phyloP scores from a whole-genome alignment of 345 rosid species.

The Hibiscus trionum region DNA sequence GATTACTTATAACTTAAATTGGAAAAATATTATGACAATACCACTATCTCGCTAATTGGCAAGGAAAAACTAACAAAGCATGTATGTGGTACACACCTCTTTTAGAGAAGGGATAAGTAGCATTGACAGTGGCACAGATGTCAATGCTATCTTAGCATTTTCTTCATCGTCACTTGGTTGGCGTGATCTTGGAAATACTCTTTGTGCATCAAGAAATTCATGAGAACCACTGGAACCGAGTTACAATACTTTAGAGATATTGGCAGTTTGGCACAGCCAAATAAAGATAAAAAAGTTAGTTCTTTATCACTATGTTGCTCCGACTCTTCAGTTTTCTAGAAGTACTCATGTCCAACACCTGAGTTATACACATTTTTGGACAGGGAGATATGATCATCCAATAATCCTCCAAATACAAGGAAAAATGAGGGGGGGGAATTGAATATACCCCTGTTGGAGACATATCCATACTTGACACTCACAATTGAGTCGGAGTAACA shows the following conservation, averaged over 20 bases:
- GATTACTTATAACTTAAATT: not conserved
- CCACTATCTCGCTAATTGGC: conserved; percentile 6
- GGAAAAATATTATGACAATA: not conserved
- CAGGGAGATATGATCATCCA: not conserved
- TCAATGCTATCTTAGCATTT: conserved; percentile 47
- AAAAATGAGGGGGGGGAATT: not conserved
- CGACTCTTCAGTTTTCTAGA: not conserved
- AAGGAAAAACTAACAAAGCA: conserved; percentile 1
- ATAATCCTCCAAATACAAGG: not conserved
- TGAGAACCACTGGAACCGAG: conserved; percentile 42
- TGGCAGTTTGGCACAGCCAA: not conserved
- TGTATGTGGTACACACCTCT: conserved; percentile 51
- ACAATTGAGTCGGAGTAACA: not conserved
- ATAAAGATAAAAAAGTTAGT: not conserved
- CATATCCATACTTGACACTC: not conserved
- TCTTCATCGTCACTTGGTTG: conserved; percentile 65
- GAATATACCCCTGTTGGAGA: not conserved
- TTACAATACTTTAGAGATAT: conserved; percentile 10
- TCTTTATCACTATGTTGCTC: not conserved
- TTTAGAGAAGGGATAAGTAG: conserved; percentile 79
- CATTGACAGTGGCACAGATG: conserved; percentile 59
- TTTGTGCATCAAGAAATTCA: conserved; percentile 57
- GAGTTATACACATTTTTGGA: not conserved
- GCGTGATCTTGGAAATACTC: conserved; percentile 42
- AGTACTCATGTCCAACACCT: not conserved